phyloP scores from a whole-genome alignment of 2,329 filamentous ascomycete genomes.

The Aspergillus latus region DNA sequence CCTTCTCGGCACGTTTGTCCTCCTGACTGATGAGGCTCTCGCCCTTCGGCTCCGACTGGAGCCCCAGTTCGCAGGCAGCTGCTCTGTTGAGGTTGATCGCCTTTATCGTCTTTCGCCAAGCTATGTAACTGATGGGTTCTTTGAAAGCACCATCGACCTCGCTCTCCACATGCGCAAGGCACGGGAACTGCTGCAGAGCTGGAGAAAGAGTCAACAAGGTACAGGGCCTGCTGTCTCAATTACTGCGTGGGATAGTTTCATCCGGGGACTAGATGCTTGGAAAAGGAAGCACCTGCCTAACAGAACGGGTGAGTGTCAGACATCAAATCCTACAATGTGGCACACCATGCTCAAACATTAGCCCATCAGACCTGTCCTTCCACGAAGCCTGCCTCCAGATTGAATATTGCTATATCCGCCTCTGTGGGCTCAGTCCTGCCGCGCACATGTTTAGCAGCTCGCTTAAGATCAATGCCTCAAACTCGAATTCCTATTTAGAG shows the following conservation, averaged over 20 bases:
- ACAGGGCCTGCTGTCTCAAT: not conserved
- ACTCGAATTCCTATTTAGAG: too few relatives aligned
- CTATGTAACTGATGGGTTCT: not conserved
- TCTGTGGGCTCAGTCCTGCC: conserved; percentile 6
- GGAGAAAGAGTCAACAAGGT: conserved; percentile 2
- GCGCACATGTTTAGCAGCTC: conserved; percentile 3
- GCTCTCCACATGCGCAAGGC: conserved; percentile 6
- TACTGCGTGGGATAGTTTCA: not conserved
- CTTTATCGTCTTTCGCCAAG: not conserved
- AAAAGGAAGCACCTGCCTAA: not conserved
- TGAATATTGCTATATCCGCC: conserved; percentile 9
- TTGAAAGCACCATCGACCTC: conserved; percentile 1
- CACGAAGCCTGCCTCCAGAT: conserved; percentile 1
- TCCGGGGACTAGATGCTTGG: conserved; percentile 4
- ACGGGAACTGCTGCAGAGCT: conserved; percentile 5
- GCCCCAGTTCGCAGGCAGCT: not conserved
- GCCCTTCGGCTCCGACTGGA: conserved; percentile 5
- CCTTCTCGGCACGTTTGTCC: conserved; percentile 1
- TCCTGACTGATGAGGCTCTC: conserved; percentile 1
- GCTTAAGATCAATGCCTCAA: too few relatives aligned
- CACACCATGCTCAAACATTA: too few relatives aligned
- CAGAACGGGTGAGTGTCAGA: not conserved
- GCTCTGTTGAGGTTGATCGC: not conserved
- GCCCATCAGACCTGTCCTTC: not conserved
- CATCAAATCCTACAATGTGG: too few relatives aligned